Conservation (phyloP, 202 grass and related monocot species). For the Setaria viridis region DNA sequence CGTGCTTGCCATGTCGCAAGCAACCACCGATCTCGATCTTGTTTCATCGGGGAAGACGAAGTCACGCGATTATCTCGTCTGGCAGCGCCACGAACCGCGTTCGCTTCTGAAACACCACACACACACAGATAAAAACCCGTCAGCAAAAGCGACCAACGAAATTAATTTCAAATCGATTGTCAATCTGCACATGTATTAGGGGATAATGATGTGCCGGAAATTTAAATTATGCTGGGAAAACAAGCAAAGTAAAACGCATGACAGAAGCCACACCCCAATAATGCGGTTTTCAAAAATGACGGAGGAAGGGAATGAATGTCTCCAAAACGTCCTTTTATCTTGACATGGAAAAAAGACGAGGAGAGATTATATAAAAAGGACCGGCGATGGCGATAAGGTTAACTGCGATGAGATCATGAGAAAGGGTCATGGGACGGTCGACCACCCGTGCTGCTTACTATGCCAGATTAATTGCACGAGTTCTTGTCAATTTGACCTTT, state of each 20-base stretch:
- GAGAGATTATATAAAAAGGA: conserved; percentile 8
- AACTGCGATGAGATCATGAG: conserved; percentile 24
- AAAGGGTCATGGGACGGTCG: not conserved
- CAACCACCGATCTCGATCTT: not conserved
- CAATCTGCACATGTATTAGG: not conserved
- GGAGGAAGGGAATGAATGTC: not conserved
- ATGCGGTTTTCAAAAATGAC: not conserved
- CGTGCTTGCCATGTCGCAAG: not conserved
- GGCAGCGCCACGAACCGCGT: conserved; percentile 81
- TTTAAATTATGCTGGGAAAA: not conserved
- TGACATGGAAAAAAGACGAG: conserved; percentile 19
- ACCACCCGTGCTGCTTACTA: not conserved
- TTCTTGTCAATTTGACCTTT: conserved; percentile 43
- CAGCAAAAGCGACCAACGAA: not conserved
- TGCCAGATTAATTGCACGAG: conserved; percentile 26
- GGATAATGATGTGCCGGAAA: conserved; percentile 40
- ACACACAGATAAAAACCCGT: not conserved
- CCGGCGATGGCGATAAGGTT: conserved; percentile 32
- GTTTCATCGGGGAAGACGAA: not conserved
- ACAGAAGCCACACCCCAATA: not conserved
- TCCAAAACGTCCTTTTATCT: conserved; percentile 12
- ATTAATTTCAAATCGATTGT: not conserved
- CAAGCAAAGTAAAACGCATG: conserved; percentile 2
- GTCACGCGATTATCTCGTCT: conserved; percentile 80
- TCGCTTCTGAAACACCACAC: conserved; percentile 73